A percentile compares a stretch with the other conserved stretches of the same genome.
phyloP scores from a whole-genome alignment of 2,329 filamentous ascomycete genomes.

The Exophiala xenobiotica region DNA sequence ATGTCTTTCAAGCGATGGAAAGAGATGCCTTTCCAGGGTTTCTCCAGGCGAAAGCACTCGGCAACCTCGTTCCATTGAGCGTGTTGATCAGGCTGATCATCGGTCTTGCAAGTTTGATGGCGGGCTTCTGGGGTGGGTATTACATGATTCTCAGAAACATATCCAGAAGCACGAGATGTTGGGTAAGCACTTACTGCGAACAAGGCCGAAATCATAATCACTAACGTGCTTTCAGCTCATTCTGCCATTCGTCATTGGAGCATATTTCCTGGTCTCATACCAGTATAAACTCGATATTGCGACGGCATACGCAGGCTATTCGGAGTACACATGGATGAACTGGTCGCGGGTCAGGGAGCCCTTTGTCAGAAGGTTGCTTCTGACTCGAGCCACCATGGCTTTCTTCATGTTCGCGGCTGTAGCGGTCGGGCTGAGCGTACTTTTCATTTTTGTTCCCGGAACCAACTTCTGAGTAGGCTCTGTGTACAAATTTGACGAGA shows the following conservation, averaged over 20 bases:
- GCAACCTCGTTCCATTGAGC: constrained; percentile 90
- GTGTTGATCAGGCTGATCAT: constrained; percentile 82
- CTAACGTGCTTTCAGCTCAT: constrained; percentile 59
- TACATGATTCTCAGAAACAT: constrained; percentile 88
- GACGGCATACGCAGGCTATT: constrained; percentile 82
- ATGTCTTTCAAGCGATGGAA: constrained; percentile 99
- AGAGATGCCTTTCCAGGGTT: constrained; percentile 98
- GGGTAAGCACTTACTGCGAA: constrained; percentile 59
- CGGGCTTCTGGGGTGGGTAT: constrained; percentile 90
- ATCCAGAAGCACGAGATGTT: constrained; percentile 71
- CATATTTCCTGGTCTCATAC: constrained; percentile 86
- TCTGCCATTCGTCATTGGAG: constrained; percentile 84
- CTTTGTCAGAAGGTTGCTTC: constrained; percentile 82
- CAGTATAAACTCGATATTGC: constrained; percentile 94
- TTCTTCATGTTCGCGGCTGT: constrained; percentile 72
- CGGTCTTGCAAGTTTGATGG: constrained; percentile 83
- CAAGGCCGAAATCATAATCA: no score
- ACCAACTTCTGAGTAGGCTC: constrained; percentile 45
- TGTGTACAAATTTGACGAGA: neutral
- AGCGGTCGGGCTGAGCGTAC: constrained; percentile 76
- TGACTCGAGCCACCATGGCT: constrained; percentile 79
- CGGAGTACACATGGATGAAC: constrained; percentile 94
- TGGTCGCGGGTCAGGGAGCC: constrained; percentile 86
- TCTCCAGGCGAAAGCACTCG: constrained; percentile 87
- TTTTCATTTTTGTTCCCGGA: constrained; percentile 95